These are phyloP conservation scores for Silene vulgaris DNA, from an alignment of 179 eudicot genomes.

Conservation along the genomic window DNA sequence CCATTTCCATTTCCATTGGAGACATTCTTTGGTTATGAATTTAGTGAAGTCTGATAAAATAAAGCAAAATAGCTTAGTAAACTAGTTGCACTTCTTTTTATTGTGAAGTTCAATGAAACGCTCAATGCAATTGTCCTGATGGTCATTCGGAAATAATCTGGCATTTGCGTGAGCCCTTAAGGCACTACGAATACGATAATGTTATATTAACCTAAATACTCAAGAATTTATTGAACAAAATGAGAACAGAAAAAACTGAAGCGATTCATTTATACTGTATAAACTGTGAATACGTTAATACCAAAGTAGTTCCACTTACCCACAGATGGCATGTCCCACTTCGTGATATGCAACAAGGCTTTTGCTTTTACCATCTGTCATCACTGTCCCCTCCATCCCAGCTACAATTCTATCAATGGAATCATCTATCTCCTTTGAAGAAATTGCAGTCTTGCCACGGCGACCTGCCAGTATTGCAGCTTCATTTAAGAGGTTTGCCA, in stretches of 20 bases:
- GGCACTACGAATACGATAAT: too few species aligned
- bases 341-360: conserved; percentile 97
- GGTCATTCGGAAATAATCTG: too few species aligned
- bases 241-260: conserved; percentile 30
- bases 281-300: background rate
- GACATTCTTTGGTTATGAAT: too few species aligned
- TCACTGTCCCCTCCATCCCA: conserved; percentile 98
- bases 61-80: too few species aligned
- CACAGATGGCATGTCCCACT: conserved; percentile 96
- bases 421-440: conserved; percentile 92
- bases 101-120: too few species aligned
- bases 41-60: too few species aligned
- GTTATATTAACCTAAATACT: too few species aligned
- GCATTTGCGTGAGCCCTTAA: too few species aligned
- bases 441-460: conserved; percentile 76
- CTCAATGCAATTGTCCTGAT: too few species aligned
- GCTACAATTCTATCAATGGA: conserved; percentile 97
- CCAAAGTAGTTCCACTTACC: conserved; percentile 43
- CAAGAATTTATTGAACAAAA: background rate
- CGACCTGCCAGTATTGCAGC: conserved; percentile 96
- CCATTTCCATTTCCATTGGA: too few species aligned
- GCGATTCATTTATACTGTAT: too few species aligned
- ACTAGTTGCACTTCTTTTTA: too few species aligned
- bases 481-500: conserved; percentile 88
- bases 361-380: conserved; percentile 97